Percentiles rank a stretch among this genome's conserved stretches.
These are phyloP conservation scores for Fusarium avenaceum DNA, from an alignment of 2,329 filamentous ascomycete genomes.

Conservation along the genomic window DNA sequence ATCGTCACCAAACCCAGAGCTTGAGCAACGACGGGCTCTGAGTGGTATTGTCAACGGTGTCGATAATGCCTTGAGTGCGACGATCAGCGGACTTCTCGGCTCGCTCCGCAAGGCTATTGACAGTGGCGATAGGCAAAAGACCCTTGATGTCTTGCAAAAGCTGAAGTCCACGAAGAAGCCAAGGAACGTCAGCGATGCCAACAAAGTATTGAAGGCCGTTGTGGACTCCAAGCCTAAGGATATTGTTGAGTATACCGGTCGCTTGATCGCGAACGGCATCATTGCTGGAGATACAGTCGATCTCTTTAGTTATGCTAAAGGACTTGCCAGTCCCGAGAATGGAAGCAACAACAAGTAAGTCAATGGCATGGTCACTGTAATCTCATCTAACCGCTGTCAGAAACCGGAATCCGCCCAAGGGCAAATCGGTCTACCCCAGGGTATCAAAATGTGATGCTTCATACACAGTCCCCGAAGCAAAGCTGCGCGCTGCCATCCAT, in stretches of 20 bases:
- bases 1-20: background rate
- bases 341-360: conserved; percentile 8
- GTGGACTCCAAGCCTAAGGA: background rate
- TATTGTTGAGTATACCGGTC: conserved; percentile 7
- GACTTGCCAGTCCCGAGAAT: background rate
- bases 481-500: conserved; percentile 12
- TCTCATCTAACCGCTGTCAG: background rate
- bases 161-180: conserved; percentile 3
- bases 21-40: background rate
- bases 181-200: background rate
- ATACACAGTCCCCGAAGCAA: background rate
- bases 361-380: accelerated
- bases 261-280: conserved; percentile 10
- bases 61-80: background rate
- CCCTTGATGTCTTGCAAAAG: background rate
- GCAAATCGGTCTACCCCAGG: conserved; percentile 8
- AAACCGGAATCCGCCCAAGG: background rate
- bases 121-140: background rate
- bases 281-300: background rate
- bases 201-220: background rate
- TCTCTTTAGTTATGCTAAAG: conserved; percentile 2
- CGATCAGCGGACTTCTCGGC: background rate
- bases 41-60: conserved; percentile 1
- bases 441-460: conserved; percentile 10
- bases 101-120: background rate